phyloP scores from a whole-genome alignment of 2,329 filamentous ascomycete species.

The Fusarium sp. region DNA sequence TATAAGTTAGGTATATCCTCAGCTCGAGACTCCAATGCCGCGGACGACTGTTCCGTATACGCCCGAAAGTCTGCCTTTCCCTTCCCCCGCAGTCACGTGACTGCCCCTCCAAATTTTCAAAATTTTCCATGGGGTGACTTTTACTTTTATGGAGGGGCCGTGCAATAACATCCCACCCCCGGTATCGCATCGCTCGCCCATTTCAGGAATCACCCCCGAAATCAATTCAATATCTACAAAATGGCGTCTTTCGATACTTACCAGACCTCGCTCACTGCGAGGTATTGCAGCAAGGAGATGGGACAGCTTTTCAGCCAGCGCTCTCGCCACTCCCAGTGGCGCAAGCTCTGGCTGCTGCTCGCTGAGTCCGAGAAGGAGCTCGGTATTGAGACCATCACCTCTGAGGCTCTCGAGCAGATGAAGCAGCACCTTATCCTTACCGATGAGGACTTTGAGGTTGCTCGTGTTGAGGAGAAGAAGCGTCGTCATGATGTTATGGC shows the following conservation, averaged over 20 bases:
- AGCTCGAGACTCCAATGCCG: neutral
- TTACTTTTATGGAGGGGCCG: neutral
- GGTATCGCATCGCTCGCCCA: neutral
- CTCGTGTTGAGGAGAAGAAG: conserved; percentile 35
- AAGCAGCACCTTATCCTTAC: conserved; percentile 20
- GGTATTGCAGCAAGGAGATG: conserved; percentile 30
- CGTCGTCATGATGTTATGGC: conserved; percentile 33
- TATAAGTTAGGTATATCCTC: too few relatives aligned
- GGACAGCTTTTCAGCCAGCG: conserved; percentile 30
- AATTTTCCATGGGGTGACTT: neutral
- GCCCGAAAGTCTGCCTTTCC: neutral
- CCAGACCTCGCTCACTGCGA: conserved; percentile 21
- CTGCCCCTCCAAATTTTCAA: neutral
- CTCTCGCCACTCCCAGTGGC: conserved; percentile 36
- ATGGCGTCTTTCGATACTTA: conserved; percentile 27
- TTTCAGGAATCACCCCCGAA: conserved; percentile 2
- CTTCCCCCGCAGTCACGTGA: neutral
- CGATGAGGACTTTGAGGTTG: conserved; percentile 37
- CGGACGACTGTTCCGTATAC: neutral
- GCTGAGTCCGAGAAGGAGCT: conserved; percentile 39
- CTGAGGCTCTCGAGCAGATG: conserved; percentile 41
- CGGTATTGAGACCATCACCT: conserved; percentile 33
- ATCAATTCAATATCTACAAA: neutral
- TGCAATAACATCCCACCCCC: neutral
- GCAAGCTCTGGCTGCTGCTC: conserved; percentile 36